A percentile compares a stretch with the other conserved stretches of the same genome.
These are phyloP conservation scores for Diplodia seriata DNA, from an alignment of 2,329 filamentous ascomycete species.

Conservation along the genomic window DNA sequence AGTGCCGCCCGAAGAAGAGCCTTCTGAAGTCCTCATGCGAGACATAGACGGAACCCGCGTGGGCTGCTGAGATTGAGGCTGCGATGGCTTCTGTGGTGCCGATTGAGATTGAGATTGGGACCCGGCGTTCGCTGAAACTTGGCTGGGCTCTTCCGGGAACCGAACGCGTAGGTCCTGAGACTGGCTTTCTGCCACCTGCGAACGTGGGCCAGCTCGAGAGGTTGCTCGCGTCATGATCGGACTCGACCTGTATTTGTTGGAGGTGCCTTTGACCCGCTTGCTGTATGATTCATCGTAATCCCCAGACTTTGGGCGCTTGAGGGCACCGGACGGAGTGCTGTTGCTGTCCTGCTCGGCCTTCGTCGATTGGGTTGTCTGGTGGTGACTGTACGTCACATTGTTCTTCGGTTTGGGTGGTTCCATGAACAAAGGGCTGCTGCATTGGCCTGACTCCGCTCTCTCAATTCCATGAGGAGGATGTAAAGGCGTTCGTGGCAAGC, in stretches of 20 bases:
- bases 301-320: background rate
- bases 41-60: background rate
- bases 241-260: background rate
- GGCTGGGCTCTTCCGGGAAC: background rate
- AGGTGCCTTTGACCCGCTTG: background rate
- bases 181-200: constrained; percentile 11
- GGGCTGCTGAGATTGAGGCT: background rate
- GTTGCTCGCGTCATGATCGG: constrained; percentile 5
- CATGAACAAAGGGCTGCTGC: constrained; percentile 6
- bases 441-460: background rate
- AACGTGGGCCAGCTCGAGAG: background rate
- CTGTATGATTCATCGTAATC: background rate
- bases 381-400: background rate
- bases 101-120: background rate
- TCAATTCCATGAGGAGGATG: background rate
- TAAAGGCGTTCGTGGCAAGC: background rate
- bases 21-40: constrained; percentile 11
- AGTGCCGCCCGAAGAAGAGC: background rate
- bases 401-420: background rate
- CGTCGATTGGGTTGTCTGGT: background rate
- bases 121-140: background rate
- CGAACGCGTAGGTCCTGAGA: background rate
- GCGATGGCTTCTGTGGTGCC: background rate
- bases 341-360: background rate
- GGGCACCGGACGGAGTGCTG: background rate